These are phyloP conservation scores for Coemansia pectinata DNA, from an alignment of 192 early-diverging fungal species.

Conservation along the genomic window DNA sequence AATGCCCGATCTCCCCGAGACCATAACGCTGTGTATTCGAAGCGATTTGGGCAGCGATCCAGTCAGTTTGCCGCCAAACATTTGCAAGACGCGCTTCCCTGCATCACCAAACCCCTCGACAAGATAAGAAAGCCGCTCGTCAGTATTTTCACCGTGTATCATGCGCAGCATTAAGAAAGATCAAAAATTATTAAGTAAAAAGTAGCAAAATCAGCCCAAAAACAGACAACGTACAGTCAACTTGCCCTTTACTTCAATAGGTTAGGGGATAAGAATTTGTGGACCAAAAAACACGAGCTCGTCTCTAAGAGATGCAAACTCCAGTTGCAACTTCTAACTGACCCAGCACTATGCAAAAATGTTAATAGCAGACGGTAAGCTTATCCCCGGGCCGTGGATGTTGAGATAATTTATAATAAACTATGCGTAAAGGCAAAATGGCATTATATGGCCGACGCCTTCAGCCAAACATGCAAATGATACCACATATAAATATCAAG, in stretches of 20 bases:
- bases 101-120: constrained; percentile 46
- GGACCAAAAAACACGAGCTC: background rate
- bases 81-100: constrained; percentile 29
- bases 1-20: constrained; percentile 47
- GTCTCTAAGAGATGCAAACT: too few species aligned
- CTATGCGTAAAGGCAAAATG: too few species aligned
- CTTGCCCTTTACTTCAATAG: background rate
- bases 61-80: constrained; percentile 22
- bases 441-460: too few species aligned
- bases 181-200: background rate
- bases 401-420: too few species aligned
- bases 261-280: background rate
- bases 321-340: too few species aligned
- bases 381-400: too few species aligned
- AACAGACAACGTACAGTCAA: background rate
- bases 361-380: too few species aligned
- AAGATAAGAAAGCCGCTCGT: constrained; percentile 2
- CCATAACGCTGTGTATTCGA: constrained; percentile 23
- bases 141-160: background rate
- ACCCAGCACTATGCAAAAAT: too few species aligned
- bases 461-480: too few species aligned
- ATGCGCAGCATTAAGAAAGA: background rate
- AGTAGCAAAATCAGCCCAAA: background rate
- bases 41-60: constrained; percentile 4
- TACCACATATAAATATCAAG: too few species aligned